Conservation (phyloP, 2,329 filamentous ascomycete genomes). For the Nothophaeocryptopus gaeumannii region DNA sequence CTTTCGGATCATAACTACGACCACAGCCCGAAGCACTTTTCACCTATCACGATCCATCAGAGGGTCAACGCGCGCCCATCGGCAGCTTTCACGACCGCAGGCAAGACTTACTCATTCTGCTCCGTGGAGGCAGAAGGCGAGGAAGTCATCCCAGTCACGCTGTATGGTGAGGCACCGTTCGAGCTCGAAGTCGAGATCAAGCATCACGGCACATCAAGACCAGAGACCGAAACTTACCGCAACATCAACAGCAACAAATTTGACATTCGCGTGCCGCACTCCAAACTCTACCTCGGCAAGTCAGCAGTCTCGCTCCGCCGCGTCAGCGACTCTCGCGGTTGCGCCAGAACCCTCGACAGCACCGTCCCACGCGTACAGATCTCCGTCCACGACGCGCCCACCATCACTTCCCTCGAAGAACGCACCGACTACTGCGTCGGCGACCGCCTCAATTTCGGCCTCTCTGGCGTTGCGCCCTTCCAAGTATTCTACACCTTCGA, state of each 20-base stretch:
- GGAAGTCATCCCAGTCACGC: slow-evolving; percentile 80
- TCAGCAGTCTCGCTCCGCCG: slow-evolving; percentile 87
- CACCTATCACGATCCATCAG: slow-evolving; percentile 71
- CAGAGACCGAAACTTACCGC: slow-evolving; percentile 77
- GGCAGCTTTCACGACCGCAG: slow-evolving; percentile 77
- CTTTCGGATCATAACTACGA: slow-evolving; percentile 85
- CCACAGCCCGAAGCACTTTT: slow-evolving; percentile 63
- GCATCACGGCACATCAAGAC: slow-evolving; percentile 75
- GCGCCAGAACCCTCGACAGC: slow-evolving; percentile 70
- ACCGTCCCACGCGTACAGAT: slow-evolving; percentile 75
- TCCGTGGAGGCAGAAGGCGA: slow-evolving; percentile 74
- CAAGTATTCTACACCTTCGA: slow-evolving; percentile 91
- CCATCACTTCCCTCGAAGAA: slow-evolving; percentile 82
- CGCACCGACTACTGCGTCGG: slow-evolving; percentile 90
- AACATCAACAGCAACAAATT: slow-evolving; percentile 73
- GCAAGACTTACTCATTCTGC: slow-evolving; percentile 94
- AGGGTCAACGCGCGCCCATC: slow-evolving; percentile 79
- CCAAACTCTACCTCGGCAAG: slow-evolving; percentile 80
- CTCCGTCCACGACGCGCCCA: slow-evolving; percentile 87
- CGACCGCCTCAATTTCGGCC: slow-evolving; percentile 86
- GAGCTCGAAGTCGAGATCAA: slow-evolving; percentile 89
- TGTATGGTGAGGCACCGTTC: slow-evolving; percentile 84
- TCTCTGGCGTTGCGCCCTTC: slow-evolving; percentile 88
- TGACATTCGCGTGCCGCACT: slow-evolving; percentile 78
- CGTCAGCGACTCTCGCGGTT: slow-evolving; percentile 82